Evolutionary conservation across 768 basidiomycete genomes (phyloP).

Genomic region (Cubamyces sp.): DNA sequence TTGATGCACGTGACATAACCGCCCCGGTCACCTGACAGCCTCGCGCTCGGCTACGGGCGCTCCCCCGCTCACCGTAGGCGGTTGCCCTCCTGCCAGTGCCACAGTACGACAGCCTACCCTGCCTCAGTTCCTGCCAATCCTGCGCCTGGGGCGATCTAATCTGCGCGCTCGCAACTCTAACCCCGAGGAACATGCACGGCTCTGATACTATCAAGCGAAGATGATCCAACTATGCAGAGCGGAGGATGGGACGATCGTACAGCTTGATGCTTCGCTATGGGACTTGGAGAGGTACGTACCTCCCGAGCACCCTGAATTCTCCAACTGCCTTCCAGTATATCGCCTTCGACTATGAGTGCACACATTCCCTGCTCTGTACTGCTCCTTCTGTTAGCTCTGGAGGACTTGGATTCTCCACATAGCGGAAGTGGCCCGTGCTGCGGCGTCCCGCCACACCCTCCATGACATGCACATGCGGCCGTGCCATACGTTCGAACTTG

Average conservation of each 20-base stretch:
- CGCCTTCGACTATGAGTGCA: neutral
- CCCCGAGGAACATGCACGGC: conserved; percentile 1
- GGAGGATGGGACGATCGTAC: conserved; percentile 44
- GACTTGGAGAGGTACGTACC: conserved; percentile 72
- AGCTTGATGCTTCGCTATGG: conserved; percentile 67
- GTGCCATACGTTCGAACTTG: too few species aligned
- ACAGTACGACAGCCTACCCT: neutral
- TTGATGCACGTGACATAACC: neutral
- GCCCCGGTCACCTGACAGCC: neutral
- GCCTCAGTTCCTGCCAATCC: neutral
- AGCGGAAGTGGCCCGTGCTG: too few species aligned
- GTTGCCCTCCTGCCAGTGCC: neutral
- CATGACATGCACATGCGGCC: too few species aligned
- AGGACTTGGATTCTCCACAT: too few species aligned
- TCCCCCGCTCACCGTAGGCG: neutral
- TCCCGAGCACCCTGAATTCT: conserved; percentile 4
- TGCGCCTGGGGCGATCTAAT: neutral
- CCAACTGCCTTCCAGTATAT: conserved; percentile 10
- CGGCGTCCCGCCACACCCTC: too few species aligned
- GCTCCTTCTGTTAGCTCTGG: too few species aligned
- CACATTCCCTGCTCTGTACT: neutral
- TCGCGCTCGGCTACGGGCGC: conserved; percentile 10
- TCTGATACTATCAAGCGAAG: neutral
- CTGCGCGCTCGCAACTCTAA: neutral
- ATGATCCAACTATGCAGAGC: conserved; percentile 48